These are phyloP conservation scores for Colletotrichum australisinense DNA, from an alignment of 2,329 filamentous ascomycete genomes.

Conservation along the genomic window DNA sequence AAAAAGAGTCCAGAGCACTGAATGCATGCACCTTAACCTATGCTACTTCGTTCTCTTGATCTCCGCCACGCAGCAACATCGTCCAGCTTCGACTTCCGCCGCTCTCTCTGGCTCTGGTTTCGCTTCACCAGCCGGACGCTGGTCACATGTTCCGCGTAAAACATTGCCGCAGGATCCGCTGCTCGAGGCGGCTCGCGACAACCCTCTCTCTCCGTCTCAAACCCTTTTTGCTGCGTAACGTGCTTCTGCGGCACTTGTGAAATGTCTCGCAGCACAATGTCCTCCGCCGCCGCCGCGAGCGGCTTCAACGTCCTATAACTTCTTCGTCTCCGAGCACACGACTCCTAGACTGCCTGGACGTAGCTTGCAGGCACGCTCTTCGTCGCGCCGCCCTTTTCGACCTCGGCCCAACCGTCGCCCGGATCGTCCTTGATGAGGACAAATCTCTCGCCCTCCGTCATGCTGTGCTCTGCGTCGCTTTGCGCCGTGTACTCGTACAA, in stretches of 20 bases:
- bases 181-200: neutral
- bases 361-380: slow-evolving; percentile 96
- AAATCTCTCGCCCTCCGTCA: slow-evolving; percentile 91
- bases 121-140: slow-evolving; percentile 35
- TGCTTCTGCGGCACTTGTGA: neutral
- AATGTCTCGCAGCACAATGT: neutral
- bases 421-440: slow-evolving; percentile 89
- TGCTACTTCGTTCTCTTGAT: slow-evolving; percentile 17
- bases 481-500: slow-evolving; percentile 92
- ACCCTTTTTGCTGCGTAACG: neutral
- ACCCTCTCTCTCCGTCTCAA: neutral
- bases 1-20: neutral
- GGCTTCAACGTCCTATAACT: neutral
- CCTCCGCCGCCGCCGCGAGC: neutral
- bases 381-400: slow-evolving; percentile 88
- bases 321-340: slow-evolving; percentile 12
- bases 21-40: slow-evolving; percentile 31
- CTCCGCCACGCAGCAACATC: neutral
- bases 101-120: slow-evolving; percentile 32
- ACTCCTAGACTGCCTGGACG: slow-evolving; percentile 76
- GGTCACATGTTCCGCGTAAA: slow-evolving; percentile 17
- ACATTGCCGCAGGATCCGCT: neutral
- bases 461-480: slow-evolving; percentile 88
- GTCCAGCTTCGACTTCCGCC: slow-evolving; percentile 24
- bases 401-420: slow-evolving; percentile 96